Evolutionary conservation across 2,329 filamentous ascomycete genomes (phyloP).

Genomic region (Trichoderma sp.): DNA sequence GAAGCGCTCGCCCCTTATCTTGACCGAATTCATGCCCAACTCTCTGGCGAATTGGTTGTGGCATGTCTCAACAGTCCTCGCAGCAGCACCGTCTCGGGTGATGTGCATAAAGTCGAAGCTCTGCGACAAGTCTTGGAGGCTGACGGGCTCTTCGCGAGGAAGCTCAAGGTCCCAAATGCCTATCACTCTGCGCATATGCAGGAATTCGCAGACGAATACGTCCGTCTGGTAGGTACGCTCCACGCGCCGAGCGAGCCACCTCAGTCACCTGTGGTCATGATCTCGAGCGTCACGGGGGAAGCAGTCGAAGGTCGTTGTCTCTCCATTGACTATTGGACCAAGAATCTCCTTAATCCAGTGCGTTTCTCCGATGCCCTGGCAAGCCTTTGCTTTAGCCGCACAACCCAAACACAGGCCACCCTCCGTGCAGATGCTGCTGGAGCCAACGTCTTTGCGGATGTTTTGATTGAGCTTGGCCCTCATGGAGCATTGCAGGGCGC

Average conservation of each 20-base stretch:
- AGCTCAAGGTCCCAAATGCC: conserved; percentile 12
- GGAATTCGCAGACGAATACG: not conserved
- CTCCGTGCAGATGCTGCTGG: conserved; percentile 29
- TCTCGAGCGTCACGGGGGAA: conserved; percentile 14
- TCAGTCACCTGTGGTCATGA: not conserved
- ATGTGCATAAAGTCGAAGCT: not conserved
- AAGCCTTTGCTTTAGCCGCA: no score
- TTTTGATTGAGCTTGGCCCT: conserved; percentile 27
- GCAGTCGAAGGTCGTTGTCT: not conserved
- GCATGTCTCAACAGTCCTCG: conserved; percentile 21
- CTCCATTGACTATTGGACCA: conserved; percentile 11
- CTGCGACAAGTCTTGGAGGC: conserved; percentile 1
- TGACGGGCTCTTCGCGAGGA: not conserved
- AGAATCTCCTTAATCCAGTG: conserved; percentile 36
- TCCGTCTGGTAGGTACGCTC: not conserved
- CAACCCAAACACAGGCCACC: not conserved
- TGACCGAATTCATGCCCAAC: not conserved
- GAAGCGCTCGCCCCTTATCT: not conserved
- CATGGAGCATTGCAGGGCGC: conserved; percentile 30
- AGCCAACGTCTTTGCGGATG: no score
- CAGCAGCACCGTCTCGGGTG: conserved; percentile 11
- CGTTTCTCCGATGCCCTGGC: conserved; percentile 26
- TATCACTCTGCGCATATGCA: conserved; percentile 21
- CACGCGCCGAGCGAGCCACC: not conserved
- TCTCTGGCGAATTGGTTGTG: not conserved